Conservation (phyloP, 2,329 filamentous ascomycete genomes). For the Ilyonectria robusta region DNA sequence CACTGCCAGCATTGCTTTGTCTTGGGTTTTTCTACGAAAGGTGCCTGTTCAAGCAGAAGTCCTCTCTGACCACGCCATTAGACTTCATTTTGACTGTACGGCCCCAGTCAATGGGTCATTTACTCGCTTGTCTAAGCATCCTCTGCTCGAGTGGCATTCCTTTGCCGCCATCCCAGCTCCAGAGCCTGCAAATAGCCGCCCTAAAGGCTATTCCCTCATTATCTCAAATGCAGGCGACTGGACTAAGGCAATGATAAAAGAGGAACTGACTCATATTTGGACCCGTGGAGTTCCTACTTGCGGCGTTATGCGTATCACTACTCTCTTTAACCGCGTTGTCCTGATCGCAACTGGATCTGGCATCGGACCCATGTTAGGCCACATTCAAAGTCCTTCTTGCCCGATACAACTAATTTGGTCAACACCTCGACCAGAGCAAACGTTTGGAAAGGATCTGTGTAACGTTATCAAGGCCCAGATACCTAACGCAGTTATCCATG, state of each 20-base stretch:
- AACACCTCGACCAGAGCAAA: constrained; percentile 71
- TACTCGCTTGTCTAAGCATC: constrained; percentile 73
- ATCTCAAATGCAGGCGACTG: constrained; percentile 79
- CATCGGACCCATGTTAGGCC: constrained; percentile 77
- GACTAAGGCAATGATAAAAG: too few relatives aligned
- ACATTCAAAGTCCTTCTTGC: constrained; percentile 65
- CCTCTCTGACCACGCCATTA: constrained; percentile 81
- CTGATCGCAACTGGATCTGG: constrained; percentile 81
- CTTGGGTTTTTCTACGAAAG: constrained; percentile 80
- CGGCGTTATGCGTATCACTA: constrained; percentile 40
- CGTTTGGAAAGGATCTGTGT: constrained; percentile 58
- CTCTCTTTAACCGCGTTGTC: constrained; percentile 75
- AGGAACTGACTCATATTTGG: too few relatives aligned
- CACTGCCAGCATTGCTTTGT: constrained; percentile 76
- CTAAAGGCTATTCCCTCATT: constrained; percentile 73
- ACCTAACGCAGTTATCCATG: constrained; percentile 63
- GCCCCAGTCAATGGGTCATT: constrained; percentile 64
- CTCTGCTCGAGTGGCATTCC: constrained; percentile 42
- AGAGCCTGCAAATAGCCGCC: constrained; percentile 43
- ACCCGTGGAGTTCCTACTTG: too few relatives aligned
- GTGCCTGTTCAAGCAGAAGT: constrained; percentile 76
- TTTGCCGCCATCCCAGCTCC: constrained; percentile 58
- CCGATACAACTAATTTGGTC: constrained; percentile 78
- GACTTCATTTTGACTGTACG: constrained; percentile 77
- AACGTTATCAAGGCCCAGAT: too few relatives aligned